Evolutionary conservation across 139 green algal genomes (phyloP).

Genomic region (Ulvella scutata): DNA sequence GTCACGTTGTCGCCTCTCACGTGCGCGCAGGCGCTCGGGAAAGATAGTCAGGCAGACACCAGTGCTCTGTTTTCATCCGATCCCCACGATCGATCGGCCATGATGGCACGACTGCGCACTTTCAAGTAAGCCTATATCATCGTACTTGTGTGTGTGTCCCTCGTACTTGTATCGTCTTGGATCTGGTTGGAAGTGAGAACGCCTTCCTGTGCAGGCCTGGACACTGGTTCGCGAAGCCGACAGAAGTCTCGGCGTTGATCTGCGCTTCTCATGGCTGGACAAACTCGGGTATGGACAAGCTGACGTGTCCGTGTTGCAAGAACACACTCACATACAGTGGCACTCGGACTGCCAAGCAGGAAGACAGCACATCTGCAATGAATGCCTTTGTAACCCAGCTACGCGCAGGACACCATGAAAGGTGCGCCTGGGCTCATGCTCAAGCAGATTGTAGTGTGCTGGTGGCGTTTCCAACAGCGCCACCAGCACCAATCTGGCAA

Average conservation of each 20-base stretch:
- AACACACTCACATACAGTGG: not conserved
- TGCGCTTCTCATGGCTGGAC: not conserved
- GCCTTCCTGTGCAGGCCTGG: not conserved
- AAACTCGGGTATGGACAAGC: not conserved
- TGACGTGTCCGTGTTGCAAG: not conserved
- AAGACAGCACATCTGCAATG: not conserved
- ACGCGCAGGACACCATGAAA: not conserved
- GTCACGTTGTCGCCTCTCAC: not conserved
- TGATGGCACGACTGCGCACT: not conserved
- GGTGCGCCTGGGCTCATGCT: not conserved
- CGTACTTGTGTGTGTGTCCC: not conserved
- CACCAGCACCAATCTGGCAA: not conserved
- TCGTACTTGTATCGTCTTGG: not conserved
- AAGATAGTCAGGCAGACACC: too few species aligned
- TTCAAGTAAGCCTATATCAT: not conserved
- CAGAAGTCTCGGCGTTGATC: not conserved
- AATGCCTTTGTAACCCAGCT: not conserved
- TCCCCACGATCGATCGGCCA: not conserved
- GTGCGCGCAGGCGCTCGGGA: not conserved
- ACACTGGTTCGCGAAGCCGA: not conserved
- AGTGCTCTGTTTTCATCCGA: not conserved
- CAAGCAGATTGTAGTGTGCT: not conserved
- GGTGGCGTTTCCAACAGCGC: not conserved
- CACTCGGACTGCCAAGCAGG: not conserved
- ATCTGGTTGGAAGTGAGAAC: not conserved